phyloP scores from a whole-genome alignment of 1,284 basidiomycete genomes.

The Omphalotus olearius region DNA sequence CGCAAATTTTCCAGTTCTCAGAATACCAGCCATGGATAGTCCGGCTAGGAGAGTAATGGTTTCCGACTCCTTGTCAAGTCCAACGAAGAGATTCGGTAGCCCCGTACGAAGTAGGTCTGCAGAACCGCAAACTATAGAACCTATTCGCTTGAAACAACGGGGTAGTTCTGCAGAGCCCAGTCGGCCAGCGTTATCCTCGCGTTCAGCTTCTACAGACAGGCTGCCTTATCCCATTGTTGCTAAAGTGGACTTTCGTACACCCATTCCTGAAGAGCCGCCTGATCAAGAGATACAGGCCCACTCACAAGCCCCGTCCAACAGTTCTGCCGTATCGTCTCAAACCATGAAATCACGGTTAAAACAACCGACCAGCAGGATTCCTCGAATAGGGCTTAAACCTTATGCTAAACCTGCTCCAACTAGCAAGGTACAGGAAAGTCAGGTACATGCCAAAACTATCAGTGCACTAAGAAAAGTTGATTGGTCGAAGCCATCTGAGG shows the following conservation, averaged over 20 bases:
- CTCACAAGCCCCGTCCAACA: slow-evolving; percentile 9
- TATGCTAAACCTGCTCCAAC: slow-evolving; percentile 43
- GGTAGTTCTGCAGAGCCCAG: slow-evolving; percentile 24
- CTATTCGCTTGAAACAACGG: slow-evolving; percentile 22
- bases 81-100: background rate
- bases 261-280: slow-evolving; percentile 29
- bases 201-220: slow-evolving; percentile 12
- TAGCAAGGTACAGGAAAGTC: slow-evolving; percentile 3
- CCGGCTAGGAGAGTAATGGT: slow-evolving; percentile 56
- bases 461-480: slow-evolving; percentile 16
- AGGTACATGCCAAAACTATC: background rate
- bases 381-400: slow-evolving; percentile 62
- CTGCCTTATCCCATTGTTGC: slow-evolving; percentile 43
- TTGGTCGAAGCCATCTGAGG: slow-evolving; percentile 12
- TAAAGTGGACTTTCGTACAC: slow-evolving; percentile 20
- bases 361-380: slow-evolving; percentile 62
- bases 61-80: slow-evolving; percentile 18
- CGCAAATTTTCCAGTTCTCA: slow-evolving; percentile 19
- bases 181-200: background rate
- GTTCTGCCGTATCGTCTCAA: background rate
- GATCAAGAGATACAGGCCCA: slow-evolving; percentile 17
- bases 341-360: slow-evolving; percentile 42
- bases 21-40: slow-evolving; percentile 36
- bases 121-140: slow-evolving; percentile 26
- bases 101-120: slow-evolving; percentile 28